These are phyloP conservation scores for Epichloe bromicola DNA, from an alignment of 2,329 filamentous ascomycete genomes.

Conservation along the genomic window DNA sequence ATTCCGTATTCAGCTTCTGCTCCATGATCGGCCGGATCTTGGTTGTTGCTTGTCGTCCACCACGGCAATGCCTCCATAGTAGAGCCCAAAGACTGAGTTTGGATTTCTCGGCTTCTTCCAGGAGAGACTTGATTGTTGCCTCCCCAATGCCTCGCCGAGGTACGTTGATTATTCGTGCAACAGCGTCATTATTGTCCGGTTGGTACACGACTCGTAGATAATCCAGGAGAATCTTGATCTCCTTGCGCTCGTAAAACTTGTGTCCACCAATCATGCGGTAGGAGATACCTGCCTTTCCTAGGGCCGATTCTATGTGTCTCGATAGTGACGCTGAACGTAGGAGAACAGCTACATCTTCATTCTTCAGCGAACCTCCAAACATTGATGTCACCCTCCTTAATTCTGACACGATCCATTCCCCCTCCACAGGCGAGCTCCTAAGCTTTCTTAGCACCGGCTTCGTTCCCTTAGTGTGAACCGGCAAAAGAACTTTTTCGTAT, in stretches of 20 bases:
- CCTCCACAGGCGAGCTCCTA: constrained; percentile 57
- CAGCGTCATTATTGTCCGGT: constrained; percentile 74
- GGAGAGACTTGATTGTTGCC: constrained; percentile 56
- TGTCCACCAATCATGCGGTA: constrained; percentile 88
- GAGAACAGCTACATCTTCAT: constrained; percentile 73
- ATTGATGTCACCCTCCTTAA: constrained; percentile 58
- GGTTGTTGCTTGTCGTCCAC: constrained; percentile 32
- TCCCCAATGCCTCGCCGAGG: constrained; percentile 75
- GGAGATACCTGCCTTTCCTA: constrained; percentile 69
- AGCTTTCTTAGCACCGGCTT: constrained; percentile 69
- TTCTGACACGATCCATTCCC: constrained; percentile 79
- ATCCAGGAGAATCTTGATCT: constrained; percentile 78
- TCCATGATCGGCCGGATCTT: constrained; percentile 38
- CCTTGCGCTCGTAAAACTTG: constrained; percentile 82
- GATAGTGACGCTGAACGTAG: constrained; percentile 77
- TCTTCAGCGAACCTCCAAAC: constrained; percentile 58
- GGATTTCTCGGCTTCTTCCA: constrained; percentile 62
- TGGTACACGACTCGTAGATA: constrained; percentile 79
- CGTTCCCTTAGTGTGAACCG: constrained; percentile 70
- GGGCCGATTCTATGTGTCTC: constrained; percentile 68
- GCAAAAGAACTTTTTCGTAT: constrained; percentile 65
- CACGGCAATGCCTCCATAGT: constrained; percentile 43
- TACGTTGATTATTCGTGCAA: constrained; percentile 73
- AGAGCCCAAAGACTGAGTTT: constrained; percentile 64
- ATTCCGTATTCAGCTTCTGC: constrained; percentile 37